Evolutionary conservation across 768 basidiomycete genomes (phyloP).

Genomic region (Crucibulum laeve): DNA sequence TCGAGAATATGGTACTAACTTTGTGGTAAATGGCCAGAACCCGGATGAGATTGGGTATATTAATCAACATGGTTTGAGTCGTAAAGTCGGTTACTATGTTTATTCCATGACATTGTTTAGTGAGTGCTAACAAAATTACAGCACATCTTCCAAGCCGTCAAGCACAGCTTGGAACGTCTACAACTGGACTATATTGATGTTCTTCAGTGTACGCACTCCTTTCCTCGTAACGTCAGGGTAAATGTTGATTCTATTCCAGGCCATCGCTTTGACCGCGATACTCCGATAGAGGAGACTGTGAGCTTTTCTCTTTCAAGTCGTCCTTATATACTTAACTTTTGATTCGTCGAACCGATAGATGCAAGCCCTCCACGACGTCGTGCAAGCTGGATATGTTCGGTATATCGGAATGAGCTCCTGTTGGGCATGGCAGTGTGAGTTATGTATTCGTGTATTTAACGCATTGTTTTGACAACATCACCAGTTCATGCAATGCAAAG

Average conservation of each 20-base stretch:
- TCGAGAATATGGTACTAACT: slow-evolving; percentile 9
- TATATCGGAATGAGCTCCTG: slow-evolving; percentile 60
- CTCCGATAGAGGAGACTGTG: slow-evolving; percentile 56
- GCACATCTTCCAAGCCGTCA: slow-evolving; percentile 72
- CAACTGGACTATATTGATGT: slow-evolving; percentile 77
- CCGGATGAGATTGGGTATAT: slow-evolving; percentile 44
- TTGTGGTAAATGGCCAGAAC: slow-evolving; percentile 2
- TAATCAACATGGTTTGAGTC: slow-evolving; percentile 45
- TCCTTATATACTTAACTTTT: no score
- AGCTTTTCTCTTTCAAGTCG: no score
- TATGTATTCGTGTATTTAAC: not conserved
- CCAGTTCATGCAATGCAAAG: slow-evolving; percentile 56
- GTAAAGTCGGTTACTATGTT: slow-evolving; percentile 23
- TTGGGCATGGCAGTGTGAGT: slow-evolving; percentile 48
- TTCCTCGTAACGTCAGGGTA: not conserved
- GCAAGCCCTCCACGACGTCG: slow-evolving; percentile 68
- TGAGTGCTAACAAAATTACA: not conserved
- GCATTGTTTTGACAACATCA: not conserved
- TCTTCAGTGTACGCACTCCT: slow-evolving; percentile 48
- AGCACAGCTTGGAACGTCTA: slow-evolving; percentile 57
- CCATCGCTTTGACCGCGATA: slow-evolving; percentile 53
- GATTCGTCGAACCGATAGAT: slow-evolving; percentile 33
- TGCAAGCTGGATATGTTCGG: slow-evolving; percentile 57
- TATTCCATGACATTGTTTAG: not conserved
- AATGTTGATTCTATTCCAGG: slow-evolving; percentile 21